Conservation (phyloP, 139 green algal species). For the Coelastrella sp. region DNA sequence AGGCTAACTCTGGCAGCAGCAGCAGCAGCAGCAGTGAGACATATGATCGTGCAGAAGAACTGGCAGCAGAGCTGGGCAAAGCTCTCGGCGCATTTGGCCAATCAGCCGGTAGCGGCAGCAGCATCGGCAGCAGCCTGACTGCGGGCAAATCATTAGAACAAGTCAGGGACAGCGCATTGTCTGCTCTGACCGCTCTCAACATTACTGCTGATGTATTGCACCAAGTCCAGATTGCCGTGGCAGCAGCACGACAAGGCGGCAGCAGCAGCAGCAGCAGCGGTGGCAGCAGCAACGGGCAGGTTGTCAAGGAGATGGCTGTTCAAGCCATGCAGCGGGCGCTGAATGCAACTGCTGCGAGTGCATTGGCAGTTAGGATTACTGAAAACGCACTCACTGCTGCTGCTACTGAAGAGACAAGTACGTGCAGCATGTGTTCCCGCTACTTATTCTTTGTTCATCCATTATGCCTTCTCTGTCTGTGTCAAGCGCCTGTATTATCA, state of each 20-base stretch:
- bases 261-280: slow-evolving; percentile 33
- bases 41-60: slow-evolving; percentile 47
- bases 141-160: slow-evolving; percentile 51
- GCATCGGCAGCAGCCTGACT: background rate
- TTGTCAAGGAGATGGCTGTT: slow-evolving; percentile 46
- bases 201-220: slow-evolving; percentile 54
- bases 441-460: too few relatives aligned
- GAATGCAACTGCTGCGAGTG: slow-evolving; percentile 65
- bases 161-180: slow-evolving; percentile 57
- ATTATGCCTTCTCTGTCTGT: too few relatives aligned
- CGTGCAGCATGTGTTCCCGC: too few relatives aligned
- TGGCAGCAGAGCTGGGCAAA: slow-evolving; percentile 64
- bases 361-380: slow-evolving; percentile 62
- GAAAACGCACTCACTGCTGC: slow-evolving; percentile 54
- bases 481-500: too few relatives aligned
- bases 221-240: slow-evolving; percentile 54
- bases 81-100: slow-evolving; percentile 57
- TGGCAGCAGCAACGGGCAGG: background rate
- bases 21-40: background rate
- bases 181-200: slow-evolving; percentile 56
- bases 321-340: slow-evolving; percentile 62
- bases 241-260: slow-evolving; percentile 44
- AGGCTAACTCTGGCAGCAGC: too few relatives aligned
- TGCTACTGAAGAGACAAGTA: slow-evolving; percentile 62
- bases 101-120: slow-evolving; percentile 16